Conservation (phyloP, 1,139 yeast genomes). For the Yamadazyma trypodendri region DNA sequence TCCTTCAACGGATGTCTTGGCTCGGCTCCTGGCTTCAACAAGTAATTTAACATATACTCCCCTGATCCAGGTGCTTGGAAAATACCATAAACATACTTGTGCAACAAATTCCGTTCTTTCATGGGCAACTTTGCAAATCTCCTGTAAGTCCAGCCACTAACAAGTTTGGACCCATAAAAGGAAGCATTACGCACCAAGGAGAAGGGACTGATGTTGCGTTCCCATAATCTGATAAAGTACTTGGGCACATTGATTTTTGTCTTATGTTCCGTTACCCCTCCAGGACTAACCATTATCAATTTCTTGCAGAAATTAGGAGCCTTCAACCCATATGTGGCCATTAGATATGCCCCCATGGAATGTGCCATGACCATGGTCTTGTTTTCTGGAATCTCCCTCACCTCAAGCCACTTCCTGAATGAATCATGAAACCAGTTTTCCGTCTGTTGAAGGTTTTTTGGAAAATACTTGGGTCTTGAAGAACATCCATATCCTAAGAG, state of each 20-base stretch:
- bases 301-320: constrained; percentile 46
- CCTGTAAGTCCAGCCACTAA: constrained; percentile 76
- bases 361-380: constrained; percentile 53
- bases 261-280: constrained; percentile 56
- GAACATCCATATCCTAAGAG: constrained; percentile 78
- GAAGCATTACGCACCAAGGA: constrained; percentile 62
- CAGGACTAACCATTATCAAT: constrained; percentile 57
- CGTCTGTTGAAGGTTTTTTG: constrained; percentile 32
- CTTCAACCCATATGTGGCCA: constrained; percentile 47
- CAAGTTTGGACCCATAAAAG: constrained; percentile 65
- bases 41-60: constrained; percentile 68
- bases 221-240: constrained; percentile 70
- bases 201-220: constrained; percentile 69
- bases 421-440: constrained; percentile 58
- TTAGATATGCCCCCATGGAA: constrained; percentile 62
- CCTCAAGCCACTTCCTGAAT: constrained; percentile 42
- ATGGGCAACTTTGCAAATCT: constrained; percentile 52
- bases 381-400: constrained; percentile 28
- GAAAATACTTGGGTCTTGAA: constrained; percentile 49
- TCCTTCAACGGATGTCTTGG: constrained; percentile 63
- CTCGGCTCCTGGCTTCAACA: constrained; percentile 73
- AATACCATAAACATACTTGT: constrained; percentile 66
- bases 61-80: constrained; percentile 74
- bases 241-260: constrained; percentile 50
- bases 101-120: constrained; percentile 47